Conservation (phyloP, 2,329 filamentous ascomycete species). For the Clonostachys rosea region DNA sequence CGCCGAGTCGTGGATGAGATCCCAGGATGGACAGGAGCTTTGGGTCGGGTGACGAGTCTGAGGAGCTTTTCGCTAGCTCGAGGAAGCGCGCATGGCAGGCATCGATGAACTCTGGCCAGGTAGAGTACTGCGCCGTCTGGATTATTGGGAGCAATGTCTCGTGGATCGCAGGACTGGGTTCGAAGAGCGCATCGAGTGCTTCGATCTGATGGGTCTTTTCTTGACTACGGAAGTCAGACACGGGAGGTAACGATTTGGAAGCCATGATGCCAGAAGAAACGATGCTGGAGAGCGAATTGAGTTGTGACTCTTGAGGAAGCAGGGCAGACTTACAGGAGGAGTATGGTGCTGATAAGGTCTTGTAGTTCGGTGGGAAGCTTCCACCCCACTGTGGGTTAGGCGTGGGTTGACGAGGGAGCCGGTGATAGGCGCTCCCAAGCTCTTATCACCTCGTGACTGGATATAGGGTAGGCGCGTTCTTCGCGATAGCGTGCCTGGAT, state of each 20-base stretch:
- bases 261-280: constrained; percentile 8
- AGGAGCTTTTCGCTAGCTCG: constrained; percentile 43
- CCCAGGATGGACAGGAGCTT: constrained; percentile 70
- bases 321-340: not conserved
- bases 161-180: constrained; percentile 73
- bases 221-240: constrained; percentile 50
- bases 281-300: constrained; percentile 9
- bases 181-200: constrained; percentile 77
- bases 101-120: constrained; percentile 67
- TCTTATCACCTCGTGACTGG: constrained; percentile 20
- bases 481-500: constrained; percentile 4
- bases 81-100: constrained; percentile 60
- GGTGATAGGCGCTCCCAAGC: not conserved
- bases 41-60: constrained; percentile 40
- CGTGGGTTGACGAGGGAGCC: not conserved
- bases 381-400: not conserved
- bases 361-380: not conserved
- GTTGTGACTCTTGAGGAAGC: too few species aligned
- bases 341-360: not conserved
- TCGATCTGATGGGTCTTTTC: constrained; percentile 35
- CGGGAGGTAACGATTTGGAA: constrained; percentile 43
- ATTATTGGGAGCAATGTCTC: constrained; percentile 65
- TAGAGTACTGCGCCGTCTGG: constrained; percentile 47
- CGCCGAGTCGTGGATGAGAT: constrained; percentile 80
- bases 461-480: not conserved